Evolutionary conservation across 345 rosid species (phyloP).

Genomic region (Eucalyptus sp.): DNA sequence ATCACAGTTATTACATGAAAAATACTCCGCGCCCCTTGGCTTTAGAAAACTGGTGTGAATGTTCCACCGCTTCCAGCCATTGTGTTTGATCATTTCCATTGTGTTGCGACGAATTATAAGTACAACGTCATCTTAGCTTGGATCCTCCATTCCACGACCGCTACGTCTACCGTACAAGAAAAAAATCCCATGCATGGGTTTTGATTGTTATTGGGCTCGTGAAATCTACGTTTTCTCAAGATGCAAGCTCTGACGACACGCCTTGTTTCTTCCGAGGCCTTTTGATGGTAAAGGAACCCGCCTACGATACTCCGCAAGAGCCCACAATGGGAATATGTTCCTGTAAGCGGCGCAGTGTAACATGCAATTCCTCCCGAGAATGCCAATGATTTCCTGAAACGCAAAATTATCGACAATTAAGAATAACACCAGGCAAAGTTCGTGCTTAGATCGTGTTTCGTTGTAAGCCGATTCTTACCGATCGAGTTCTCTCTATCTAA

Average conservation of each 20-base stretch:
- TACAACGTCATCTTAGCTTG: neutral
- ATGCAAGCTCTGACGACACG: neutral
- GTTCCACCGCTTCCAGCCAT: neutral
- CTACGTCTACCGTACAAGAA: neutral
- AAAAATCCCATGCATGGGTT: neutral
- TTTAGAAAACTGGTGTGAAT: neutral
- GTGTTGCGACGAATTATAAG: neutral
- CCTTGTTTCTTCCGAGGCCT: neutral
- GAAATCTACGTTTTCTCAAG: neutral
- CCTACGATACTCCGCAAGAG: slow-evolving; percentile 21
- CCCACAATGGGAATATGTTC: slow-evolving; percentile 29
- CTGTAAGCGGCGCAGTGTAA: slow-evolving; percentile 19
- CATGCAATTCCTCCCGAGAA: slow-evolving; percentile 24
- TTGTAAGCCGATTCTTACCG: neutral
- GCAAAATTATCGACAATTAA: neutral
- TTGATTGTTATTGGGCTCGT: neutral
- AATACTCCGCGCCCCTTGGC: too few relatives aligned
- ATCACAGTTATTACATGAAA: too few relatives aligned
- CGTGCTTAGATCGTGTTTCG: neutral
- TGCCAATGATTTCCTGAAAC: slow-evolving; percentile 27
- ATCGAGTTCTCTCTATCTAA: neutral
- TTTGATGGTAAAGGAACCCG: slow-evolving; percentile 1
- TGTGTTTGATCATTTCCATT: neutral
- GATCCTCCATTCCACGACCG: neutral
- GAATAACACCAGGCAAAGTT: neutral